Evolutionary conservation across 176 grass and related monocot species (phyloP).

Genomic region (Dendrocalamus sinicus): DNA sequence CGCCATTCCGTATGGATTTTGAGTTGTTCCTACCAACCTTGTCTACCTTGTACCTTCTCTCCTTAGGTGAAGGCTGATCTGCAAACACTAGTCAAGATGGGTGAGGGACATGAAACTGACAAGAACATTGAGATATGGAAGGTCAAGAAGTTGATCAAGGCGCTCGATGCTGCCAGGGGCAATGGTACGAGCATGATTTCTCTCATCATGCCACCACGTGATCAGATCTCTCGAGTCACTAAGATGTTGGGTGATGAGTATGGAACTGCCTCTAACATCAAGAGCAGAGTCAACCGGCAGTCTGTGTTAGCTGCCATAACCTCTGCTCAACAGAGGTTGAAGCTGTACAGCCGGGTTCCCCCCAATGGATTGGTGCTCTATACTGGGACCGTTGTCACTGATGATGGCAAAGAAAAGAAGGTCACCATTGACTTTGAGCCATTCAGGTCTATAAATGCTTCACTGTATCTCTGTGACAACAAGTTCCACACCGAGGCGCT

Average conservation of each 20-base stretch:
- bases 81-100: slow-evolving; percentile 31
- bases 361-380: slow-evolving; percentile 72
- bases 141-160: slow-evolving; percentile 71
- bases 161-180: slow-evolving; percentile 57
- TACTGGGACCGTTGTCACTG: slow-evolving; percentile 67
- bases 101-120: slow-evolving; percentile 48
- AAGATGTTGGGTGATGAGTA: slow-evolving; percentile 81
- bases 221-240: slow-evolving; percentile 61
- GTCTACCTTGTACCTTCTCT: neutral
- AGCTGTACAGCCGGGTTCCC: slow-evolving; percentile 68
- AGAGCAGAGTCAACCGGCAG: slow-evolving; percentile 73
- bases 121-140: slow-evolving; percentile 70
- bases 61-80: slow-evolving; percentile 28
- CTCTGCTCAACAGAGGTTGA: slow-evolving; percentile 68
- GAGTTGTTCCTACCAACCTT: neutral
- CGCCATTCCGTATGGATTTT: neutral
- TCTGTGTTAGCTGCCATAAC: slow-evolving; percentile 73
- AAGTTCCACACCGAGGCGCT: slow-evolving; percentile 73
- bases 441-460: slow-evolving; percentile 68
- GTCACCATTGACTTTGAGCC: slow-evolving; percentile 77
- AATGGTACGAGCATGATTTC: slow-evolving; percentile 81
- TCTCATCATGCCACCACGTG: slow-evolving; percentile 69
- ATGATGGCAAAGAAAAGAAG: slow-evolving; percentile 78
- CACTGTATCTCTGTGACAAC: slow-evolving; percentile 70
- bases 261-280: slow-evolving; percentile 77